Evolutionary conservation across 257 asterid genomes (phyloP), one percentile per base, ranked within the genome.

Genomic region (Plantago ovata): DNA sequence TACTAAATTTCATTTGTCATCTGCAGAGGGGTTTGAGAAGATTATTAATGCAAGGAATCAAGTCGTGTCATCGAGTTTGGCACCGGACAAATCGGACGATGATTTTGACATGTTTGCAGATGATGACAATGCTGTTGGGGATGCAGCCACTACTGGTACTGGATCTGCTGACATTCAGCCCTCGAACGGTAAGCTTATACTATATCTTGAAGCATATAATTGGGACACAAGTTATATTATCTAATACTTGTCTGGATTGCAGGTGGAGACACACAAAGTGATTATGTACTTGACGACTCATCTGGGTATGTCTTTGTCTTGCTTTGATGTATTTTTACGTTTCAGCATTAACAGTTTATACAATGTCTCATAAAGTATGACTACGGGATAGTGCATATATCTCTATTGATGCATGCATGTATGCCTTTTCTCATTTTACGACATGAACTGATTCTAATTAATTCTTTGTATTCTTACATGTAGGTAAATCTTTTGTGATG

Each of bases 1-100:
- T 55, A 49, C 23, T 59, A 7, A 18, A 40, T 55, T 7, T 46
- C 63, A 48, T 57, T 62, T 64, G 32, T 10, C 11, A 59, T 72
- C 47, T 61, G 56, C 81, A 89, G 99, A 84, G 84, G 99, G 96
- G 39, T 93, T 77, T 33, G 99, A 89, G 77, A 89, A 66, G 66
- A 45, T 93, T 48, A 81, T 73, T 44, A 82, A 63, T 49, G 76
- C 88, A 50, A 81, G 94, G 81, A 73, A 61, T 48, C 74, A 55
- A 9, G 87, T 76, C 63, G 36, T 62, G 51, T 54, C 77, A 10
- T 67, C 61, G 45, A 67, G 66, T 69, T 32, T 33, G 11, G 68
- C 56, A 61, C 72, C 13, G 62, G 82, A 69, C 51, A 70, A 64
- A 44, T 56, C 84, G 50, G 85, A 77, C 58, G 94, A 79, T 39